Conservation (phyloP, 2,329 filamentous ascomycete species). For the Trichoderma gracile region DNA sequence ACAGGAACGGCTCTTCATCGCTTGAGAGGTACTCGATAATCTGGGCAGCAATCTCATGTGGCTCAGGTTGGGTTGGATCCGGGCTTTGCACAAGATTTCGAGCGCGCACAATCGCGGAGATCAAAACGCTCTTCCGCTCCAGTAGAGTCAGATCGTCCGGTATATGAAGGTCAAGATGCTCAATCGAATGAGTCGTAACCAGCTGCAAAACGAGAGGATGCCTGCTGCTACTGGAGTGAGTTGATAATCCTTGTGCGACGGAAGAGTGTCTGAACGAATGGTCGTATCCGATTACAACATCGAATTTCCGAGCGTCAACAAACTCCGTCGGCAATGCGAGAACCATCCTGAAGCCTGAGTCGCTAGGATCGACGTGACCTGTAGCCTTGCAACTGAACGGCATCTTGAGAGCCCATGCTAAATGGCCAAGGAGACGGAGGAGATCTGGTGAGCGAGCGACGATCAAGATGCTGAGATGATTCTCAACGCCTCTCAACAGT, state of each 20-base stretch:
- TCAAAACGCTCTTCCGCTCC: conserved; percentile 51
- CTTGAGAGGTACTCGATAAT: conserved; percentile 49
- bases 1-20: conserved; percentile 44
- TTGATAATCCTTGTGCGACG: conserved; percentile 31
- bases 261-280: conserved; percentile 48
- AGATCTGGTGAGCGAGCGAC: conserved; percentile 53
- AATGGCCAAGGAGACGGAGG: conserved; percentile 53
- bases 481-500: conserved; percentile 49
- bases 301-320: conserved; percentile 44
- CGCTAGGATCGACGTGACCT: conserved; percentile 35
- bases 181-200: conserved; percentile 54
- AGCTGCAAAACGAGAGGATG: conserved; percentile 51
- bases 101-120: conserved; percentile 42
- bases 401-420: conserved; percentile 47
- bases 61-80: conserved; percentile 43
- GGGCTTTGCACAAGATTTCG: conserved; percentile 45
- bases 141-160: conserved; percentile 39
- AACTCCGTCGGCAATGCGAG: conserved; percentile 46
- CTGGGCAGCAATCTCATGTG: conserved; percentile 48
- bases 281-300: conserved; percentile 58
- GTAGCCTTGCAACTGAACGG: conserved; percentile 40
- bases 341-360: conserved; percentile 43
- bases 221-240: conserved; percentile 27
- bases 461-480: conserved; percentile 53
- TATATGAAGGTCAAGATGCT: conserved; percentile 55